Evolutionary conservation across 495 filamentous ascomycete species (phyloP), one percentile per base, ranked within the genome.

Genomic region (Oleoguttula mirabilis): DNA sequence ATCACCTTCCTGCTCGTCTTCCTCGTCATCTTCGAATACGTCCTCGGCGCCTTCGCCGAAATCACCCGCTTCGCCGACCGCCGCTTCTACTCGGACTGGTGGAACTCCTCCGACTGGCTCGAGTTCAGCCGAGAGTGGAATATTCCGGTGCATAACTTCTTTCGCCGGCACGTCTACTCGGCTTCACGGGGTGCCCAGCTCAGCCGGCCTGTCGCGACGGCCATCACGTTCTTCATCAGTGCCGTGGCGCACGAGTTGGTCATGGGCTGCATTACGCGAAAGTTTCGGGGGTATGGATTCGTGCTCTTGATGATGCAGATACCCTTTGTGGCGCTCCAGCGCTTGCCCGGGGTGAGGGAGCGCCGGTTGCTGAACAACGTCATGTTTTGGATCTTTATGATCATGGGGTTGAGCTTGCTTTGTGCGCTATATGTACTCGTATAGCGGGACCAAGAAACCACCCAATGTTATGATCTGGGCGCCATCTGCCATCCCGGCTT

Each of bases 51-150:
- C 25, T 95, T 92, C 55, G 90, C 86, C 8, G 90, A 96, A 60
- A 78, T 95, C 45, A 95, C 90, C 15, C 76, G 82, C 17, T 96
- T 96, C 53, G 88, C 82, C 16, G 88, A 96, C 60, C 76, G 88
- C 8, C 86, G 90, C 59, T 96, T 96, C 63, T 96, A 95, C 62
- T 79, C 80, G 20, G 88, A 96, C 67, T 96, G 88, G 88, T 96
- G 88, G 88, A 84, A 84, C 62, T 72, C 66, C 40, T 79, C 76
- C 43, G 79, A 84, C 66, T 84, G 87, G 88, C 79, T 98, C 44
- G 90, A 98, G 61, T 98, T 98, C 62, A 88, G 81, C 15, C 73
- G 90, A 41, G 87, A 96, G 66, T 98, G 90, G 90, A 98, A 98
- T 58, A 78, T 93, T 32, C 90, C 90, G 35, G 90, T 98, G n/a